A percentile compares a stretch with the other conserved stretches of the same genome.
These are phyloP conservation scores for Epicoccum nigrum DNA, from an alignment of 2,329 filamentous ascomycete genomes.

Conservation along the genomic window DNA sequence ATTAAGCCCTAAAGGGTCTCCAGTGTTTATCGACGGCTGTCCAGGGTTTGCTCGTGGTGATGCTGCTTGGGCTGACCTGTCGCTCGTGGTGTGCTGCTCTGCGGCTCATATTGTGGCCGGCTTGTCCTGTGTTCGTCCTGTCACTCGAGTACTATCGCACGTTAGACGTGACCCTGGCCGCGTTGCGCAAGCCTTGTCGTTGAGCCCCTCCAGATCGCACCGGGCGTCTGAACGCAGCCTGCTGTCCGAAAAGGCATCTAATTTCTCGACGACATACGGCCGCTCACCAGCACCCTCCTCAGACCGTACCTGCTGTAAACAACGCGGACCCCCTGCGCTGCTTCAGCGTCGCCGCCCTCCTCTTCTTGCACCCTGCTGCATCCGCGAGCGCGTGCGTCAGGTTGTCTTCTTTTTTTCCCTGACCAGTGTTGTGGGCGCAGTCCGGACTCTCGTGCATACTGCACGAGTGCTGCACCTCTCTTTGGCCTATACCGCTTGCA, in stretches of 20 bases:
- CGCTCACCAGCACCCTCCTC: constrained; percentile 8
- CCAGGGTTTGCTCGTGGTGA: constrained; percentile 12
- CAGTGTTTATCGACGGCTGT: constrained; percentile 8
- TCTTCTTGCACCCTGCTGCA: constrained; percentile 28
- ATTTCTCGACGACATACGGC: constrained; percentile 33
- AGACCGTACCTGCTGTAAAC: constrained; percentile 16
- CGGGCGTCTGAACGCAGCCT: constrained; percentile 27
- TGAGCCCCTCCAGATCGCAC: constrained; percentile 30
- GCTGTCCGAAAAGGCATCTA: constrained; percentile 32
- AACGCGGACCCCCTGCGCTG: constrained; percentile 17
- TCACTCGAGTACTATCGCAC: not conserved
- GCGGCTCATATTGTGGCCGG: not conserved
- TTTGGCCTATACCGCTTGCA: constrained; percentile 29
- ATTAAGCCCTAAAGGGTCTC: constrained; percentile 21
- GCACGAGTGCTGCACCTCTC: constrained; percentile 25
- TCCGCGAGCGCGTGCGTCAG: constrained; percentile 30
- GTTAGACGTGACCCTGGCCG: constrained; percentile 6
- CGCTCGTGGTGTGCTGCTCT: constrained; percentile 12
- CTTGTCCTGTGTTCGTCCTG: not conserved
- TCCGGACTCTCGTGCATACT: constrained; percentile 24
- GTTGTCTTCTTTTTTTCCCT: constrained; percentile 21
- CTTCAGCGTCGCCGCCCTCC: constrained; percentile 21
- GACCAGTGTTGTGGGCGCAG: constrained; percentile 29
- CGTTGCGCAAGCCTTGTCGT: constrained; percentile 14
- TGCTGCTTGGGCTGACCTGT: constrained; percentile 17